These are phyloP conservation scores for Kernera saxatilis DNA, from an alignment of 345 rosid genomes.

Conservation along the genomic window DNA sequence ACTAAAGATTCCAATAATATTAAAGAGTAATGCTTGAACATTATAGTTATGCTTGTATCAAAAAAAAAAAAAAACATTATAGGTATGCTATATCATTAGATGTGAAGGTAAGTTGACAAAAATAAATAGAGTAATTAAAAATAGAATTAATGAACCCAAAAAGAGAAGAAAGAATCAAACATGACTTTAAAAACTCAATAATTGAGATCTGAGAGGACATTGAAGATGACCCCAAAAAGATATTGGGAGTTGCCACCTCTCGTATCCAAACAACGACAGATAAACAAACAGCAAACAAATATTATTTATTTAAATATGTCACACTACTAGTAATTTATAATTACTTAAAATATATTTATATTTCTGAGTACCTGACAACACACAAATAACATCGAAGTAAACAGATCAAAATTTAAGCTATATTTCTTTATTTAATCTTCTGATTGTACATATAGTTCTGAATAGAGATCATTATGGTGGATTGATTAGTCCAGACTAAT, in stretches of 20 bases:
- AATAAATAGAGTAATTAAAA: background rate
- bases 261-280: constrained; percentile 26
- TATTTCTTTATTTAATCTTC: background rate
- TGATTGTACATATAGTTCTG: background rate
- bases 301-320: background rate
- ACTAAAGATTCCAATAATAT: too few species aligned
- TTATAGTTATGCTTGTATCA: too few species aligned
- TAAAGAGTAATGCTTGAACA: too few species aligned
- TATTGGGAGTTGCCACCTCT: constrained; percentile 34
- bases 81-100: too few species aligned
- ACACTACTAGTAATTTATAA: background rate
- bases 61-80: too few species aligned
- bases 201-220: constrained; percentile 30
- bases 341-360: background rate
- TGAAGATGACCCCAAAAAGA: constrained; percentile 32
- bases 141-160: background rate
- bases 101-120: constrained; percentile 21
- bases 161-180: constrained; percentile 30
- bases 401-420: background rate
- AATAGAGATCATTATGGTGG: background rate
- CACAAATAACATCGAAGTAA: background rate
- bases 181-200: constrained; percentile 29
- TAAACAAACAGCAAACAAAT: constrained; percentile 18
- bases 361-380: constrained; percentile 3
- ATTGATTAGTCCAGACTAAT: background rate